These are phyloP conservation scores for Kazachstania kunashirensis DNA, from an alignment of 805 yeast genomes.

Conservation along the genomic window DNA sequence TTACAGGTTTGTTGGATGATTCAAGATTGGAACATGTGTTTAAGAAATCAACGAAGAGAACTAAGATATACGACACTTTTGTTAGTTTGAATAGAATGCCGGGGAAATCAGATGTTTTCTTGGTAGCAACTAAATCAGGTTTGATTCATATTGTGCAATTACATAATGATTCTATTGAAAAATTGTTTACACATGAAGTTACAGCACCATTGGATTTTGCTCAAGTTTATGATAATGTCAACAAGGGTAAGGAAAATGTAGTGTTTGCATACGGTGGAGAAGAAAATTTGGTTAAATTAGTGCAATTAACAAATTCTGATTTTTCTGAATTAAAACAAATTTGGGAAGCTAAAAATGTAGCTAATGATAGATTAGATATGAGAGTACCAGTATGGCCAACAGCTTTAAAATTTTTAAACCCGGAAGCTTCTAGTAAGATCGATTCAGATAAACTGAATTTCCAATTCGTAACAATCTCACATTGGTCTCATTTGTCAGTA, in stretches of 20 bases:
- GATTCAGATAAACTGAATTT: slow-evolving; percentile 26
- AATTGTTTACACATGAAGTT: slow-evolving; percentile 22
- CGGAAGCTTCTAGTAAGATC: slow-evolving; percentile 28
- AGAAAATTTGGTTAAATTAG: slow-evolving; percentile 41
- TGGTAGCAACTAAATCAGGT: slow-evolving; percentile 32
- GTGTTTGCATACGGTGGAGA: slow-evolving; percentile 80
- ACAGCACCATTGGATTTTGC: slow-evolving; percentile 39
- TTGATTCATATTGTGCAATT: slow-evolving; percentile 24
- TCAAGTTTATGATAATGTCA: slow-evolving; percentile 38
- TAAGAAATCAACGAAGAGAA: slow-evolving; percentile 22
- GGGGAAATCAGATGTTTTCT: slow-evolving; percentile 19
- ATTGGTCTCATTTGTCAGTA: slow-evolving; percentile 45
- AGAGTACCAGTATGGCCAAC: slow-evolving; percentile 75
- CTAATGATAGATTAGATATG: slow-evolving; percentile 65
- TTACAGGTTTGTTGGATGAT: slow-evolving; percentile 18
- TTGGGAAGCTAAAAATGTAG: slow-evolving; percentile 76
- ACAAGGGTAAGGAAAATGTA: slow-evolving; percentile 4
- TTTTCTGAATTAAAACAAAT: slow-evolving; percentile 29
- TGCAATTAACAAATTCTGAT: slow-evolving; percentile 15
- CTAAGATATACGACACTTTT: slow-evolving; percentile 31
- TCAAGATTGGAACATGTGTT: slow-evolving; percentile 16
- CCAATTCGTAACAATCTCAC: slow-evolving; percentile 55
- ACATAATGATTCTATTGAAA: slow-evolving; percentile 10
- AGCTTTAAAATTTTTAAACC: slow-evolving; percentile 36
- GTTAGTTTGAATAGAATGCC: slow-evolving; percentile 27